Evolutionary conservation across 23 red algal species (phyloP).

Genomic region (Gracilariopsis chorda): DNA sequence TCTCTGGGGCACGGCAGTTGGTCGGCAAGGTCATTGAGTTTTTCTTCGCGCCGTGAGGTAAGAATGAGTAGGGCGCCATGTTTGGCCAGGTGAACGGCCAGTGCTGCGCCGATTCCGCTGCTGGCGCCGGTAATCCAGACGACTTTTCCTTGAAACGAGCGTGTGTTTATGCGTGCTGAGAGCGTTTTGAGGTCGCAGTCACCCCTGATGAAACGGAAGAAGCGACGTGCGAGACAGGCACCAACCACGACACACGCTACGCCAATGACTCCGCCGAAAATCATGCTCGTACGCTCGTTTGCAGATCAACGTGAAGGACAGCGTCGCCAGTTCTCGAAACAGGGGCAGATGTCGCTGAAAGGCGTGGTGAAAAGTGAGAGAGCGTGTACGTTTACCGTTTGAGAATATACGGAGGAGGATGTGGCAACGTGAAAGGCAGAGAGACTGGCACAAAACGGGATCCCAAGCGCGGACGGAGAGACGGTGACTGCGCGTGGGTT

Average conservation of each 20-base stretch:
- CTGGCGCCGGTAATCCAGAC: constrained; percentile 72
- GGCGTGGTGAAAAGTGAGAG: too few species aligned
- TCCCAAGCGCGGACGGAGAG: too few species aligned
- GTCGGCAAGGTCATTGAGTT: constrained; percentile 25
- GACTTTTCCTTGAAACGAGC: constrained; percentile 37
- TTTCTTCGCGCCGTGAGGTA: constrained; percentile 28
- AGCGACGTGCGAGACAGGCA: neutral
- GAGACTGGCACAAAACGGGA: too few species aligned
- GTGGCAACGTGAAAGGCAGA: too few species aligned
- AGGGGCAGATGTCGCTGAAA: too few species aligned
- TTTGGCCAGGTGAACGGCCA: constrained; percentile 39
- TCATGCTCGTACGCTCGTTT: too few species aligned
- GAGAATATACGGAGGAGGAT: too few species aligned
- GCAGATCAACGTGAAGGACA: too few species aligned
- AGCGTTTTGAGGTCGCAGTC: constrained; percentile 50
- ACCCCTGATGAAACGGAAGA: constrained; percentile 23
- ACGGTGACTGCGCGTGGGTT: too few species aligned
- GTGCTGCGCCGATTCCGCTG: constrained; percentile 54
- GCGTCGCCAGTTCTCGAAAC: too few species aligned
- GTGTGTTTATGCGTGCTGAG: neutral
- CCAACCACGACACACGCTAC: neutral
- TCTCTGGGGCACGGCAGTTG: constrained; percentile 16
- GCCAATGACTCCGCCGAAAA: neutral
- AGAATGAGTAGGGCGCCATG: constrained; percentile 67
- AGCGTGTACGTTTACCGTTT: too few species aligned